Percentiles rank a stretch among this genome's conserved stretches.
Evolutionary conservation across 345 rosid species (phyloP).

Genomic region (Stellera chamaejasme): DNA sequence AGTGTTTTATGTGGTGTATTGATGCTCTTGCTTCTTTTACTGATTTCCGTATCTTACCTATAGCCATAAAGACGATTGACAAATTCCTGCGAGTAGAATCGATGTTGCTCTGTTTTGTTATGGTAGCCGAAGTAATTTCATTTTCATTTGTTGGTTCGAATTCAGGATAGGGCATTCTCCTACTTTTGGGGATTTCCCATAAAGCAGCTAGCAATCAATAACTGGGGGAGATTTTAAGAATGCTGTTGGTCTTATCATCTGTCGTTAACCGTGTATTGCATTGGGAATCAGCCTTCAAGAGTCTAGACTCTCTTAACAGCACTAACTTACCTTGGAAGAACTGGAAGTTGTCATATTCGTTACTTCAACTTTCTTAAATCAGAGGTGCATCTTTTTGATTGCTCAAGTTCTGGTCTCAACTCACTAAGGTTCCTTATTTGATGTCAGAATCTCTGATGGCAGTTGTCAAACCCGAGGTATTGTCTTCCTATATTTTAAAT

Average conservation of each 20-base stretch:
- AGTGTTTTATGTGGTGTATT: no score
- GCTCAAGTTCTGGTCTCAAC: neutral
- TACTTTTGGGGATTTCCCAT: neutral
- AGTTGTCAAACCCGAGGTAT: conserved; percentile 52
- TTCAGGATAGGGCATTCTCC: conserved; percentile 1
- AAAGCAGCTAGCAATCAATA: conserved; percentile 3
- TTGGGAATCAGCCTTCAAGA: conserved; percentile 20
- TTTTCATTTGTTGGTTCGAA: no score
- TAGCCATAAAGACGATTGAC: no score
- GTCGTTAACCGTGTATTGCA: conserved; percentile 12
- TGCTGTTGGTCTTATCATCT: conserved; percentile 14
- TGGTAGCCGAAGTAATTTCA: no score
- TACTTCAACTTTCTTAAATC: conserved; percentile 12
- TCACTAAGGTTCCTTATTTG: conserved; percentile 12
- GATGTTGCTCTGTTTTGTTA: no score
- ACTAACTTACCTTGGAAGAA: conserved; percentile 15
- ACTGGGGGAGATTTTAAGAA: conserved; percentile 20
- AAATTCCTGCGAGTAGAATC: no score
- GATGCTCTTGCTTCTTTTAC: no score
- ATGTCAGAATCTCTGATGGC: conserved; percentile 50
- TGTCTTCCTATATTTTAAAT: neutral
- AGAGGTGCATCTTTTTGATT: conserved; percentile 9
- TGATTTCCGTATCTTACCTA: no score
- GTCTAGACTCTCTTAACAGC: conserved; percentile 10
- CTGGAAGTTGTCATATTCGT: conserved; percentile 13